Evolutionary conservation across 2,329 filamentous ascomycete genomes (phyloP), one percentile per base, ranked within the genome.

Genomic region (Scopulariopsis brevicaulis): DNA sequence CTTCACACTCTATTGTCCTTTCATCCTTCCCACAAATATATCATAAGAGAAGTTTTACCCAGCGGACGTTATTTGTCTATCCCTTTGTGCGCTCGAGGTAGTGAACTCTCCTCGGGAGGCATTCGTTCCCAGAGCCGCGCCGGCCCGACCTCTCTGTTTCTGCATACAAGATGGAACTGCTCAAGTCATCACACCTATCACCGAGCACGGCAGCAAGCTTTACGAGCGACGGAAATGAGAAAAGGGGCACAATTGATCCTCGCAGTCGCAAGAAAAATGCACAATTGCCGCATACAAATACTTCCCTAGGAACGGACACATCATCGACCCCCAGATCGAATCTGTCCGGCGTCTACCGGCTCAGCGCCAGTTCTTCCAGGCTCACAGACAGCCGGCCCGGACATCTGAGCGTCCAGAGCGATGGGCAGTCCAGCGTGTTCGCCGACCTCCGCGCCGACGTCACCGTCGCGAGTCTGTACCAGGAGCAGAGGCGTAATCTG

Each of bases 381-480:
- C 50, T 50, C 12, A 25, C 43, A 24, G 34, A 35, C 18, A 53
- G 51, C 32, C 51, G 55, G 2, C 22, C 56, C n/a, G 52, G 53
- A 15, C n/a, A 43, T 40, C 20, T 37, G 53, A 46, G 40, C 14
- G 15, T 46, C n/a, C 40, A 46, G 40, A 60, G 37, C 24, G 54
- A 32, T 40, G n/a, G 46, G 24, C 22, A 25, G 11, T 37, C 40
- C 15, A 55, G 56, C n/a, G 48, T 59, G 4, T 57, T 61, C 28
- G 54, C 53, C 24, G 60, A 61, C 20, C 54, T 61, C 43, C 60
- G 60, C 54, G 60, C 60, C 25, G 58, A 61, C 37, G 59, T 61
- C 52, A 59, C 59, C 8, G 60, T 60, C 46, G 59, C 60, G 12
- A 59, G 59, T 51, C 54, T 61, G 25, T 61, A 61, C 59, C 60